These are phyloP conservation scores for Rhizopus arrhizus DNA, from an alignment of 371 early-diverging fungal species.

Conservation along the genomic window DNA sequence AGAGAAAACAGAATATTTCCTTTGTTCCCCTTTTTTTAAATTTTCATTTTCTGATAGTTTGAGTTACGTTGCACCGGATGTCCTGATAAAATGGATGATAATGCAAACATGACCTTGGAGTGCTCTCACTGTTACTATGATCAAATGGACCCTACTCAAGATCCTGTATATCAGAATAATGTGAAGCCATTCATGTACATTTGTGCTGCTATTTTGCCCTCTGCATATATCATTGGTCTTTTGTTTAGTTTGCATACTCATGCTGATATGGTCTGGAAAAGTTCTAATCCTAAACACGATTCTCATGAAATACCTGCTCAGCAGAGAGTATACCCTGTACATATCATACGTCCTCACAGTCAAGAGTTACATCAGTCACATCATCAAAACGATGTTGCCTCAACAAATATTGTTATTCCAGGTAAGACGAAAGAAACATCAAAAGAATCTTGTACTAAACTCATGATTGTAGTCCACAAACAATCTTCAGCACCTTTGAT, in stretches of 20 bases:
- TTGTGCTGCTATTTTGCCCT: conserved; percentile 83
- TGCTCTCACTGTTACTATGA: conserved; percentile 68
- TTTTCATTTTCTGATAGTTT: conserved; percentile 43
- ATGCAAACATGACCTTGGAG: conserved; percentile 26
- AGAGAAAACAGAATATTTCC: no score
- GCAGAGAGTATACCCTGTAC: conserved; percentile 26
- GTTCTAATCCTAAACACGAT: conserved; percentile 8
- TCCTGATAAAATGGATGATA: conserved; percentile 30
- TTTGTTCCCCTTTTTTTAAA: not conserved
- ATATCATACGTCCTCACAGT: conserved; percentile 17
- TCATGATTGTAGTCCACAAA: not conserved
- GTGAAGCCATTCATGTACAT: conserved; percentile 88
- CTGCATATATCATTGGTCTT: conserved; percentile 88
- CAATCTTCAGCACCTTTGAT: not conserved
- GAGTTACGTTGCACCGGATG: conserved; percentile 61
- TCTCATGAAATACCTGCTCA: not conserved
- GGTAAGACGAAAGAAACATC: not conserved
- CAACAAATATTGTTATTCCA: not conserved
- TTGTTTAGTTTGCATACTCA: conserved; percentile 94
- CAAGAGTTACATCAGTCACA: not conserved
- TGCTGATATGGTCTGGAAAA: conserved; percentile 83
- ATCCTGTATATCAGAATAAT: conserved; percentile 77
- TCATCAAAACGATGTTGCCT: conserved; percentile 3
- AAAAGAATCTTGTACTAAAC: not conserved
- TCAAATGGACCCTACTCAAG: conserved; percentile 69